Evolutionary conservation across 768 basidiomycete species (phyloP), one percentile per base, ranked within the genome.

Genomic region (Lanmaoa pseudosensibilis): DNA sequence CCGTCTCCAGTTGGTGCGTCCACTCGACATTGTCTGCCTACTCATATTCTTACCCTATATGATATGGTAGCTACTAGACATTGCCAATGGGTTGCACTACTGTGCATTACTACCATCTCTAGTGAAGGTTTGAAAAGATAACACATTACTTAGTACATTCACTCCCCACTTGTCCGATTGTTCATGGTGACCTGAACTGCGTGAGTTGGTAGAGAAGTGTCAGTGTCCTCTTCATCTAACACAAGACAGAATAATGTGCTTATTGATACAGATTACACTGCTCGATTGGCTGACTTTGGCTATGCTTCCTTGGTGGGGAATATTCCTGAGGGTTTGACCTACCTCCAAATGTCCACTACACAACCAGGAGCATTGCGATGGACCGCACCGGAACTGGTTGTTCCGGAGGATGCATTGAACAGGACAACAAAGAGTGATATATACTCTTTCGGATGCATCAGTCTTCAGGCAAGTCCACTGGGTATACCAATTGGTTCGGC

Each of bases 221-320:
- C 32, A 12, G 32, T 32, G 32, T 32, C 32, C 32, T 32, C 11
- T 25, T 33, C 15, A 34, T 11, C 41, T 27, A 51, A n/a, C 15
- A 25, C 13, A 5, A n/a, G 18, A 43, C 10, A 63, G 59, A 60
- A 52, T 5, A 63, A 65, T 18, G 50, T 65, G 4, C 46, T 64
- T 13, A 9, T 61, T 3, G 57, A 57, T 9, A 49, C 6, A 18
- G 23, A 56, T 3, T 57, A 72, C 25, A 72, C 69, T 33, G 78
- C 73, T 1, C 70, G 71, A 11, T 60, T 81, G 5, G 71, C 73
- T 50, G 80, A 80, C 54, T 80, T 80, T 52, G 79, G 79, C 2
- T 43, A 64, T 48, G 69, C 71, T 21, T 76, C 76, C 0, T 5
- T 59, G 18, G 13, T 49, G 6, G 48, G 40, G 16, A 48, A 36